Evolutionary conservation across 106 monocot genomes (phyloP).

Genomic region (Allium cepa): DNA sequence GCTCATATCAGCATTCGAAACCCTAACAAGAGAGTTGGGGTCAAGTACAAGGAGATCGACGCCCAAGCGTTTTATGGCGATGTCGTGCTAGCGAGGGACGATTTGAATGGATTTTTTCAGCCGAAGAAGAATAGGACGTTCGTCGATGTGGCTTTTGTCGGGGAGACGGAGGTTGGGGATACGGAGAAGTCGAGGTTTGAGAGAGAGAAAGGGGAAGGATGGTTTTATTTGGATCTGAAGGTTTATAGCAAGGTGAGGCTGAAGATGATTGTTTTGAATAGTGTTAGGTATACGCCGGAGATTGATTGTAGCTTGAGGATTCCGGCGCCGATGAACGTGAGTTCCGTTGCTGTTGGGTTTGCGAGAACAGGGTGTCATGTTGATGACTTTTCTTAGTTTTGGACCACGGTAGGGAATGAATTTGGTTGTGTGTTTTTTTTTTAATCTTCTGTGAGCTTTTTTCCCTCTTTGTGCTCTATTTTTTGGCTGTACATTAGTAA

Average conservation of each 20-base stretch:
- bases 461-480: too few relatives aligned
- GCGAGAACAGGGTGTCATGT: conserved; percentile 10
- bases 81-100: conserved; percentile 2
- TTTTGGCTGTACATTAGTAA: too few relatives aligned
- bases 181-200: not conserved
- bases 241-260: conserved; percentile 18
- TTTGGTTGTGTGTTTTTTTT: too few relatives aligned
- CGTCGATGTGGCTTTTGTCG: conserved; percentile 3
- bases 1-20: conserved; percentile 30
- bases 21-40: conserved; percentile 23
- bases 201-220: conserved; percentile 8
- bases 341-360: conserved; percentile 7
- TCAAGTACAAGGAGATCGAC: too few relatives aligned
- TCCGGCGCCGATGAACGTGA: conserved; percentile 8
- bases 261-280: conserved; percentile 22
- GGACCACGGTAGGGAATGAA: not conserved
- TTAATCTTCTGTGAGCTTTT: too few relatives aligned
- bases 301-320: conserved; percentile 19
- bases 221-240: conserved; percentile 10
- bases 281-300: conserved; percentile 18
- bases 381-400: not conserved
- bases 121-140: conserved; percentile 15
- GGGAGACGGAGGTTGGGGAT: conserved; percentile 5
- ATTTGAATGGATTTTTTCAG: conserved; percentile 9
- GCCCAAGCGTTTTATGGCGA: too few relatives aligned